Evolutionary conservation across 2,329 filamentous ascomycete species (phyloP), one percentile per base, ranked within the genome.

Genomic region (Rhinocladiella similis): DNA sequence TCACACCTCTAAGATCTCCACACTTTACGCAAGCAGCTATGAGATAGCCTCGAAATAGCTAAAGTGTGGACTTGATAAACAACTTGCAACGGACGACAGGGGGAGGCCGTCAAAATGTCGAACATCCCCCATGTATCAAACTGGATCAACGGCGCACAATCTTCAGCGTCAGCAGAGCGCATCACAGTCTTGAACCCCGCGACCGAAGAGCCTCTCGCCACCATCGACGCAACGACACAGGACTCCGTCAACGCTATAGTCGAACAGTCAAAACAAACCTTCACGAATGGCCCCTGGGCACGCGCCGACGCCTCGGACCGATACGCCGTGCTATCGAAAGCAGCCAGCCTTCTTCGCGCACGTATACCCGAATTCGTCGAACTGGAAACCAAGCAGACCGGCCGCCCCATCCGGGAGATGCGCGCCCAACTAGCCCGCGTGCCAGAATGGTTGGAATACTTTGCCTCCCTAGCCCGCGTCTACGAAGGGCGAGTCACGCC

Each of bases 381-480:
- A 7, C 76, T 88, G 3, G 87, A 90, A 69, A 84, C 87, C 6
- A 74, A 70, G 33, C 87, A 90, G 69, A 90, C 87, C 0, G 87
- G 87, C 2, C 83, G 87, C 0, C 83, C 83, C 0, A 75, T 87
- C 25, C 83, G 86, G 22, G 87, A 90, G 68, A 88, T 90, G 85
- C 77, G 79, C 47, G 85, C 86, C 1, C 87, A 90, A 67, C 75
- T 90, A 0, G 79, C 84, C 1, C 82, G 83, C 42, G 64, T 74
- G 2, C 69, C 72, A 3, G 70, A 71, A 56, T 90, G 87, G 87
- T 84, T 90, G 71, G 83, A 82, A 57, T 90, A 90, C 73, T 90
- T 87, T 65, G 85, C 86, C 1, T 78, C 85, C 0, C 67, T 89
- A 1, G 77, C 88, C 29, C 81, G 87, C n/a, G 85, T 83, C 1